These are phyloP conservation scores for Candida maris DNA, from an alignment of 805 yeast genomes.

Conservation along the genomic window DNA sequence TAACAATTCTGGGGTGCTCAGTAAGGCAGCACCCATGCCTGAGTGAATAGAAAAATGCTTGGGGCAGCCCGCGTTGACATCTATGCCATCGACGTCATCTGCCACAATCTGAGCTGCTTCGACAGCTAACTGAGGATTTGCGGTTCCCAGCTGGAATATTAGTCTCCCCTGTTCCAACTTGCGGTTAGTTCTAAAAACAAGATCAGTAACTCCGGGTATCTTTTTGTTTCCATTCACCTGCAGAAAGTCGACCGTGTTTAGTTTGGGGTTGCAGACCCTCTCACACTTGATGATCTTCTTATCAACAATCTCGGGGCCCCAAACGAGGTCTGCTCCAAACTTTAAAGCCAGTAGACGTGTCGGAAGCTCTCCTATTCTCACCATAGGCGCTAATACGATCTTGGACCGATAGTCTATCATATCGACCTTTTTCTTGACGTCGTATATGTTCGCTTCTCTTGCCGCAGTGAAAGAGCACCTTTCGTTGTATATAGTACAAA, in stretches of 20 bases:
- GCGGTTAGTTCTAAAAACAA: conserved; percentile 70
- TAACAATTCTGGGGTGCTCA: conserved; percentile 75
- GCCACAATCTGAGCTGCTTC: conserved; percentile 81
- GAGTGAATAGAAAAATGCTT: conserved; percentile 91
- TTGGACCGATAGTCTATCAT: conserved; percentile 75
- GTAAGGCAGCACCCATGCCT: conserved; percentile 96
- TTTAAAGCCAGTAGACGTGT: conserved; percentile 74
- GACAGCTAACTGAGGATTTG: conserved; percentile 80
- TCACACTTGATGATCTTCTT: conserved; percentile 71
- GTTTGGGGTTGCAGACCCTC: conserved; percentile 53
- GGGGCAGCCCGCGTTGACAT: conserved; percentile 95
- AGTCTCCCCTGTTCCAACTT: conserved; percentile 57
- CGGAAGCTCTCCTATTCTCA: conserved; percentile 92
- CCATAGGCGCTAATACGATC: conserved; percentile 93
- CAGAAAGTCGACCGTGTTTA: conserved; percentile 61
- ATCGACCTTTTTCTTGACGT: background rate
- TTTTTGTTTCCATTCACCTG: conserved; percentile 37
- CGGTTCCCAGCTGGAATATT: conserved; percentile 88
- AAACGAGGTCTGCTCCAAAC: conserved; percentile 90
- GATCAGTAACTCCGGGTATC: conserved; percentile 44
- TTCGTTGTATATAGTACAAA: too few relatives aligned
- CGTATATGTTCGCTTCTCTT: too few relatives aligned
- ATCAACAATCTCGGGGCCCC: conserved; percentile 95
- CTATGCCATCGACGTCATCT: conserved; percentile 86
- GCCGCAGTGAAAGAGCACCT: too few relatives aligned